Evolutionary conservation across 345 rosid genomes (phyloP).

Genomic region (Fremontodendron californicum): DNA sequence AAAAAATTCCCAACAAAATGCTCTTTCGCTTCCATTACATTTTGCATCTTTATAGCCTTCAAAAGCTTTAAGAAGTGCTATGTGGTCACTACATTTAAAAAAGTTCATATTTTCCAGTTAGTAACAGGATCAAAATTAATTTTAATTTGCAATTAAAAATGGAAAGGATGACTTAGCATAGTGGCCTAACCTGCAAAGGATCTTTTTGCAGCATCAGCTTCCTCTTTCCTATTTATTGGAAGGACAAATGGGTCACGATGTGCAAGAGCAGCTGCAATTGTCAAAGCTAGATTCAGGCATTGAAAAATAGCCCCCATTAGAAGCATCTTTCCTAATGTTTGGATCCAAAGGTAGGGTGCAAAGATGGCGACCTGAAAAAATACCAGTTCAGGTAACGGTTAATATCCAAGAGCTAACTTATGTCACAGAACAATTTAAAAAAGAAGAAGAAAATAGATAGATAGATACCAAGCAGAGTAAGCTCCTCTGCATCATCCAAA

Average conservation of each 20-base stretch:
- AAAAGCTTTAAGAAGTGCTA: conserved; percentile 89
- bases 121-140: neutral
- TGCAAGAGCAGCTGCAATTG: conserved; percentile 92
- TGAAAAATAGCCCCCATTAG: conserved; percentile 89
- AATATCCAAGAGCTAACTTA: conserved; percentile 12
- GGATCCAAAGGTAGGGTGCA: conserved; percentile 85
- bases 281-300: conserved; percentile 88
- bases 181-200: conserved; percentile 72
- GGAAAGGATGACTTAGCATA: neutral
- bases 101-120: conserved; percentile 7
- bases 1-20: conserved; percentile 84
- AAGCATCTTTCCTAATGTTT: conserved; percentile 95
- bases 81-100: conserved; percentile 76
- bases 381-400: conserved; percentile 13
- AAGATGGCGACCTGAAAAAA: conserved; percentile 69
- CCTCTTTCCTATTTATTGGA: conserved; percentile 72
- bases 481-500: conserved; percentile 77
- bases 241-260: conserved; percentile 91
- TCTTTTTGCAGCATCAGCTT: conserved; percentile 88
- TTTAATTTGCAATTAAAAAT: neutral
- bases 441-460: too few relatives aligned
- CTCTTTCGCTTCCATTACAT: conserved; percentile 53
- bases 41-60: conserved; percentile 83
- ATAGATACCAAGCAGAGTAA: conserved; percentile 85
- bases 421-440: neutral